Base-by-base conservation (phyloP, 768 basidiomycete genomes). In the Podaxis carcinomalis region DNA sequence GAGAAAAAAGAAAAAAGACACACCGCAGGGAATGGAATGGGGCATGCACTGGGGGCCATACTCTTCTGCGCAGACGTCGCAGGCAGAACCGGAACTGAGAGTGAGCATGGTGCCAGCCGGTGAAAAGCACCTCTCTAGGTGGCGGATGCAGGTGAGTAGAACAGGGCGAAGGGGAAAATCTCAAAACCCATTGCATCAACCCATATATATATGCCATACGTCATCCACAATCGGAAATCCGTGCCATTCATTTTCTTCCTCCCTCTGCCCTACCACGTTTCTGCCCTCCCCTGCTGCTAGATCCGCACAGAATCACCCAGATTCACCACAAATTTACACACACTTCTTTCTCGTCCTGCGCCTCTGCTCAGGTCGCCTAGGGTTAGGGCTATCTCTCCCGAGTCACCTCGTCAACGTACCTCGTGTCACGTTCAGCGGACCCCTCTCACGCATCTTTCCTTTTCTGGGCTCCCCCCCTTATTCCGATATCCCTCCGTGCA, bases 1-100 rank as follows among this genome's bases (percentile, higher is more conserved):
- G 23, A 23, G 2, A 53, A 61, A 13, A 68, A 72, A 76, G 23
- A 71, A 70, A 72, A 66, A 63, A 63, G 23, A 73, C 83, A 65
- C 56, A 90, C 90, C 90, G 76, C 90, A 92, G 62, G 90, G 87
- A 71, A 92, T 91, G 56, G 84, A 89, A 72, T 92, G 87, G 63
- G 90, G 90, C 64, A 83, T 77, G 72, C 84, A 85, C 68, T 86
- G 86, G 61, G 84, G 78, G 70, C 87, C 87, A 75, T 83, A 92
- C 79, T 92, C 89, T 77, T 92, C 90, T 69, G 90, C 90, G 80
- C 90, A 92, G 70, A 92, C 90, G 81, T 92, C 90, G 86, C 90
- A 92, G 73, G 86, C 81, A 73, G 88, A 91, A 75, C 88, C 88
- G 74, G 88, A 84, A 78, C 78, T 82, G 70, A 92, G 88, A 73